phyloP scores from a whole-genome alignment of 1,284 basidiomycete genomes.

The Ganoderma boninense region DNA sequence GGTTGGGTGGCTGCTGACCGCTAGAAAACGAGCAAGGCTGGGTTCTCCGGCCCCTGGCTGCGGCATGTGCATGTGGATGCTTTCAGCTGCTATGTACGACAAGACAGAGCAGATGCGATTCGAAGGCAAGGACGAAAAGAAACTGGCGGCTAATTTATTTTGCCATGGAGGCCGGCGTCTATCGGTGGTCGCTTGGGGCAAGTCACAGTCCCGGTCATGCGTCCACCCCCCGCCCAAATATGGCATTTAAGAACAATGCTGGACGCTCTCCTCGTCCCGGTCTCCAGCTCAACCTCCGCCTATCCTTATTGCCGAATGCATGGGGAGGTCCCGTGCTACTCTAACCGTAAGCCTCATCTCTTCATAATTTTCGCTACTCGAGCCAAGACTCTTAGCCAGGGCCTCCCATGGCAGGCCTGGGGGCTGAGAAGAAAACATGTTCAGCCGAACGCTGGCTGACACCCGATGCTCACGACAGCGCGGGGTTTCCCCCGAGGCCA shows the following conservation, averaged over 20 bases:
- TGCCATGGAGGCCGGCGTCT: not conserved
- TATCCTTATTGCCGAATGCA: not conserved
- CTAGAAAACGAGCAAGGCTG: constrained; percentile 36
- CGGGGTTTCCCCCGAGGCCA: not conserved
- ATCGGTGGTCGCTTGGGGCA: too few relatives aligned
- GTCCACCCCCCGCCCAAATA: constrained; percentile 13
- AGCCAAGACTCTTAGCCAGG: not conserved
- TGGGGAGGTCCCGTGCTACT: not conserved
- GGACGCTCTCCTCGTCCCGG: not conserved
- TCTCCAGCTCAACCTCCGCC: not conserved
- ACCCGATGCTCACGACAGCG: not conserved
- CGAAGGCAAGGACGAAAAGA: not conserved
- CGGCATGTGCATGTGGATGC: constrained; percentile 11
- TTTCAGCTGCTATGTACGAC: not conserved
- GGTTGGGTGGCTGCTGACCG: constrained; percentile 32
- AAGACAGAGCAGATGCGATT: constrained; percentile 1
- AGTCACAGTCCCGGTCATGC: constrained; percentile 27
- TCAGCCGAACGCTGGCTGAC: not conserved
- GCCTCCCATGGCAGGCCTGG: not conserved
- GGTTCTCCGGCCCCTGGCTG: constrained; percentile 2
- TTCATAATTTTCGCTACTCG: not conserved
- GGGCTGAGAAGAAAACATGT: not conserved
- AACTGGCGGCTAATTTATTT: not conserved
- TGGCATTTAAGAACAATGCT: not conserved
- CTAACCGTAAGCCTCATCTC: not conserved